phyloP scores from a whole-genome alignment of 331 rosid species.

The Erythrophleum ivorense region DNA sequence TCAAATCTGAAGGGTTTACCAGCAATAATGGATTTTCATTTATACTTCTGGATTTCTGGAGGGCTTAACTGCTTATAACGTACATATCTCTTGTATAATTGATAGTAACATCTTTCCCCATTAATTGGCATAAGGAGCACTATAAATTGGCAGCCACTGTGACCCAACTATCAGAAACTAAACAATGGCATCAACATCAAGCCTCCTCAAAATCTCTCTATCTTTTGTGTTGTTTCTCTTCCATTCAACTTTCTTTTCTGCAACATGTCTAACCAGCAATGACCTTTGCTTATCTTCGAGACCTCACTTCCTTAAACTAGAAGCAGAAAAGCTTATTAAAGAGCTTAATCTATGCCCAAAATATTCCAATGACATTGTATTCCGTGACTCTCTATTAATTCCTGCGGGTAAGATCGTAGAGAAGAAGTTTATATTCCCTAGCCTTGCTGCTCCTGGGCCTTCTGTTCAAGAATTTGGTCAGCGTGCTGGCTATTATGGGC shows the following conservation, averaged over 20 bases:
- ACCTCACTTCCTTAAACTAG: neutral
- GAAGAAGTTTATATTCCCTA: slow-evolving; percentile 66
- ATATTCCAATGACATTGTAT: slow-evolving; percentile 54
- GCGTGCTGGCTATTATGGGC: slow-evolving; percentile 88
- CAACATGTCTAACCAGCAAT: neutral
- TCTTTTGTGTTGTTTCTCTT: neutral
- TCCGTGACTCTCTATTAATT: slow-evolving; percentile 40
- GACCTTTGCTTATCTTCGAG: neutral
- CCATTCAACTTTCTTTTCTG: neutral
- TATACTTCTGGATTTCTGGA: no score
- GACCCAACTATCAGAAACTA: no score
- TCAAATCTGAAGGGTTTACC: no score
- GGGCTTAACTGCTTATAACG: no score
- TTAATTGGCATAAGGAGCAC: no score
- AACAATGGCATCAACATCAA: neutral
- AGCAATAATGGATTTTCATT: no score
- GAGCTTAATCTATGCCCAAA: slow-evolving; percentile 74
- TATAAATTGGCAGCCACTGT: no score
- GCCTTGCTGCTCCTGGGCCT: slow-evolving; percentile 46
- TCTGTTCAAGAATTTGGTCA: slow-evolving; percentile 82
- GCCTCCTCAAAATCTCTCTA: neutral
- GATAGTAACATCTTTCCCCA: no score
- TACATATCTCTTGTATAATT: no score
- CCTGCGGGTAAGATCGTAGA: slow-evolving; percentile 54
- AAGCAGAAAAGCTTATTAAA: slow-evolving; percentile 26